Base-by-base conservation (phyloP, 2,329 filamentous ascomycete species). In the Talaromyces sp. region DNA sequence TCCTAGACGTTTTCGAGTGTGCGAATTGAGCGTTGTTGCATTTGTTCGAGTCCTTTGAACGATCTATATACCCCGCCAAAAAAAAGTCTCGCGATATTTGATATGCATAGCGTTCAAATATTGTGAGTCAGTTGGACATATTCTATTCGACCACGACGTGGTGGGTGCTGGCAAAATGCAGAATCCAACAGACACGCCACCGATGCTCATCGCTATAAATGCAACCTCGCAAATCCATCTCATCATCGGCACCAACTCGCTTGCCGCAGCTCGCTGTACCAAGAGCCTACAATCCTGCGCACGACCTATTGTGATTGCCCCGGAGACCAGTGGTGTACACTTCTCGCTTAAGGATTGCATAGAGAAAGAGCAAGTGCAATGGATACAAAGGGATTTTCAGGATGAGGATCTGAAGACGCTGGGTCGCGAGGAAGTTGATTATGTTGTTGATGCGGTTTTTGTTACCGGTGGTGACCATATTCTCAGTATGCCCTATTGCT, bases 381-480 rank as follows among this genome's bases (percentile, higher is more conserved):
- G 78, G 78, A 67, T 83, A 6, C 73, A 72, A 60, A 73, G 77
- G 43, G 74, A 80, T 0, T 96, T 97, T 70, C 76, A 86, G 60
- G 89, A 94, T 43, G 79, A 81, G 0, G 90, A 97, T 74, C 77
- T 97, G 62, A 88, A 87, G 47, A 87, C 83, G 1, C 80, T 97
- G 2, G 95, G 95, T n/a, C 85, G 95, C 61, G 84, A 87, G 47
- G 92, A 96, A 65, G 89, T 97, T 10, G 88, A 86, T 68, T 74
- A 80, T 62, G 87, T 96, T 4, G 94, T 97, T 17, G 95, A 99
- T 77, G 90, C 91, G 63, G 95, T 99, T 45, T 98, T 98, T 77
- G 88, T 98, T 43, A 97, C 93, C 27, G 83, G 82, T 45, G 79
- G 80, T 43, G 83, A 79, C 67, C 78, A 83, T 75, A 80, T 69